Evolutionary conservation across 305 asterid genomes (phyloP), one percentile per base, ranked within the genome.

Genomic region (Fraxinus platypoda): DNA sequence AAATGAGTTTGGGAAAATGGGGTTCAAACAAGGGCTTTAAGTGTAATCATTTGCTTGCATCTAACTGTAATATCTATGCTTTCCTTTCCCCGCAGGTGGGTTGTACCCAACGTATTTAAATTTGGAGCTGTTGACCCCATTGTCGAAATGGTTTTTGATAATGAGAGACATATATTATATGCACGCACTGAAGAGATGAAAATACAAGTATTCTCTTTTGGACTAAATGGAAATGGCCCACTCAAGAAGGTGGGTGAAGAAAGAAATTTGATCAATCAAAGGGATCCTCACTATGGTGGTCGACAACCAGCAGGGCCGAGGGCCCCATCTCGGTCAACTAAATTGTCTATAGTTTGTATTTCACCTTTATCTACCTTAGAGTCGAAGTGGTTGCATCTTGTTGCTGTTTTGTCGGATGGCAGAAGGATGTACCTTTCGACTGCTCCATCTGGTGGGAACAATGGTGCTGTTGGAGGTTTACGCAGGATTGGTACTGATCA

Each of bases 101-200:
- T 95, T 87, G 93, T 97, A 82, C 99, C 99, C 79, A 97, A 93
- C 86, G 91, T 94, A 72, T 94, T 97, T 81, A 97, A 97, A 86
- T 97, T 97, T 92, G 95, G 98, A 84, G 97, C 98, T 57, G 93
- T 89, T 80, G 99, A 97, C 87, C 96, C 98, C 66, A 91, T 93
- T 81, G 94, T 95, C 49, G 98, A 97, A 89, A 92, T 97, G 98
- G 99, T 92, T 78, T 89, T 91, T 83, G 99, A 97, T 89, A 91
- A 93, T 68, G 98, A 97, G 92, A 92, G 98, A 83, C 89, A 95
- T 87, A 91, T 92, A 77, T 84, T 97, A 83, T 97, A 94, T 84
- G 93, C 96, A 77, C 97, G 98, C n/a, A 91, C 98, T 8, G 99
- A 95, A 87, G 98, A 93, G 83, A 93, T 95, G 98, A 95, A 93